Evolutionary conservation across 257 asterid genomes (phyloP).

Genomic region (Linderniella brevidens): DNA sequence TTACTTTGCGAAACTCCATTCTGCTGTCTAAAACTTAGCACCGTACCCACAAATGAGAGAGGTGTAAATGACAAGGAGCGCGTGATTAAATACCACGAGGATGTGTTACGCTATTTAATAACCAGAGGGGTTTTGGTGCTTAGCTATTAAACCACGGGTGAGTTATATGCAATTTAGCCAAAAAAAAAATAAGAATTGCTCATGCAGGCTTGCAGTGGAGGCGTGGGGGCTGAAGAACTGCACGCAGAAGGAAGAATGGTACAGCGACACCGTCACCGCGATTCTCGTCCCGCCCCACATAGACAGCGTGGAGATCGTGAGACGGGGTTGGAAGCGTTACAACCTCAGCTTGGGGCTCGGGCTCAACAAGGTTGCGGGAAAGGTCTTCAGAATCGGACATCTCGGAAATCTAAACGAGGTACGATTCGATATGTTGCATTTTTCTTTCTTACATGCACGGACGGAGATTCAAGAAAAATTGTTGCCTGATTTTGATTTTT

Average conservation of each 20-base stretch:
- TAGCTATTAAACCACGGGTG: too few relatives aligned
- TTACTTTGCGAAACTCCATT: too few relatives aligned
- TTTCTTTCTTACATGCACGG: neutral
- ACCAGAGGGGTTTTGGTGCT: too few relatives aligned
- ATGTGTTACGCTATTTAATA: too few relatives aligned
- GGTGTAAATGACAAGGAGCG: too few relatives aligned
- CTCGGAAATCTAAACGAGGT: conserved; percentile 95
- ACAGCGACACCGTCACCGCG: conserved; percentile 93
- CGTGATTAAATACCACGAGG: too few relatives aligned
- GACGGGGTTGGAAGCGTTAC: conserved; percentile 85
- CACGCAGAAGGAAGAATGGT: conserved; percentile 95
- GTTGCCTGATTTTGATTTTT: neutral
- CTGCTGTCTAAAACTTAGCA: too few relatives aligned
- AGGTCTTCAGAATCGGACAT: conserved; percentile 97
- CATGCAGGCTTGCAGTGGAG: conserved; percentile 76
- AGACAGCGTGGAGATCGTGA: conserved; percentile 64
- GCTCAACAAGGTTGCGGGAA: conserved; percentile 91
- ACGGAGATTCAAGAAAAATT: neutral
- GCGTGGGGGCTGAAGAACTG: conserved; percentile 99
- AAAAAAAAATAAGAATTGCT: neutral
- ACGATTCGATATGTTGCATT: neutral
- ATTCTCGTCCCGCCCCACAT: conserved; percentile 70
- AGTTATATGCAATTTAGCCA: too few relatives aligned
- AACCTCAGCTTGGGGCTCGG: conserved; percentile 95
- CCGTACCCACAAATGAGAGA: too few relatives aligned